Conservation (phyloP, 192 early-diverging fungal genomes). For the Backusella mclennaniae region DNA sequence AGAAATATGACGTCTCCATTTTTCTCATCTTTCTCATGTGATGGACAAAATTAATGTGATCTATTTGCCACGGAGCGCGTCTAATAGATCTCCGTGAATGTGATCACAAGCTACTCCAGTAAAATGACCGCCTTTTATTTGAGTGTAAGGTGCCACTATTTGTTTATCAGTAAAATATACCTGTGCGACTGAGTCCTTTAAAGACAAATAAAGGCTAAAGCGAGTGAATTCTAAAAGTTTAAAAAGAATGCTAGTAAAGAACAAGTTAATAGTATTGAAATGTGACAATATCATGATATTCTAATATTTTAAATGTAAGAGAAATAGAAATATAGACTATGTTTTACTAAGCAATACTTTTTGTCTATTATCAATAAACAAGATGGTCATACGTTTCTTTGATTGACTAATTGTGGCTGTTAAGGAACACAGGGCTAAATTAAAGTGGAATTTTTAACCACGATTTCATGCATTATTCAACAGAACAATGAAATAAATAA, state of each 20-base stretch:
- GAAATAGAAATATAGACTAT: no score
- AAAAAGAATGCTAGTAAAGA: not conserved
- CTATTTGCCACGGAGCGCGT: not conserved
- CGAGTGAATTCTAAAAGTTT: not conserved
- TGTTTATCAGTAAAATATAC: not conserved
- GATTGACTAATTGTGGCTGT: no score
- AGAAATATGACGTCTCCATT: not conserved
- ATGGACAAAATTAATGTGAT: not conserved
- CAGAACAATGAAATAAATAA: no score
- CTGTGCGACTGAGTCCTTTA: not conserved
- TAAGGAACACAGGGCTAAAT: no score
- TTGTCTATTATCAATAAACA: no score
- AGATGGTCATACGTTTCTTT: no score
- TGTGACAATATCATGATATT: not conserved
- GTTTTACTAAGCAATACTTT: no score
- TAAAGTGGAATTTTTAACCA: no score
- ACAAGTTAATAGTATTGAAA: not conserved
- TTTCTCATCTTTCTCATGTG: slow-evolving; percentile 1
- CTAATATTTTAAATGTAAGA: not conserved
- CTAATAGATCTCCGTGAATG: not conserved
- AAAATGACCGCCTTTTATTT: not conserved
- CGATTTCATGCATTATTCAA: no score
- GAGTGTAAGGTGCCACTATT: not conserved
- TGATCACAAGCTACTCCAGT: not conserved
- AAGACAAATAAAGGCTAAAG: not conserved